A percentile compares a stretch with the other conserved stretches of the same genome.
phyloP scores from a whole-genome alignment of 352 stramenopile genomes.

The Elongisporangium prolatum region DNA sequence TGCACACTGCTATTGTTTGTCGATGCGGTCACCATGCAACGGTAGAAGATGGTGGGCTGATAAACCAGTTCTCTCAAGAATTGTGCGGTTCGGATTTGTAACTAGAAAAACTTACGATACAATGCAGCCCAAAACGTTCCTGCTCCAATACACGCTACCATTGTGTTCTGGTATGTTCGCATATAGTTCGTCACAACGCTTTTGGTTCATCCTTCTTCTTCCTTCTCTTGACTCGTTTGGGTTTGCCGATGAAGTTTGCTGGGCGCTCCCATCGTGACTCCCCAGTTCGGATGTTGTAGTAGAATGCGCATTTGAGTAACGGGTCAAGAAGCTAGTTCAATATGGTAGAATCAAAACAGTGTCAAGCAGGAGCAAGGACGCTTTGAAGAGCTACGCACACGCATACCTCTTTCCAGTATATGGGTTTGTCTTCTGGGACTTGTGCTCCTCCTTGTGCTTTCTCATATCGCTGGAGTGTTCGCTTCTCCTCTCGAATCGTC shows the following conservation, averaged over 20 bases:
- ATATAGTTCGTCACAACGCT: not conserved
- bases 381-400: not conserved
- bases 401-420: slow-evolving; percentile 68
- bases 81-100: slow-evolving; percentile 20
- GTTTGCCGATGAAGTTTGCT: slow-evolving; percentile 19
- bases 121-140: no score
- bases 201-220: slow-evolving; percentile 15
- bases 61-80: slow-evolving; percentile 9
- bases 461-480: slow-evolving; percentile 25
- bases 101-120: no score
- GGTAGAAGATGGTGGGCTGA: slow-evolving; percentile 19
- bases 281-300: slow-evolving; percentile 67
- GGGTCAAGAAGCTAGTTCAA: slow-evolving; percentile 37
- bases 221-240: slow-evolving; percentile 11
- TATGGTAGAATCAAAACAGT: slow-evolving; percentile 1
- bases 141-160: no score
- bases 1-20: slow-evolving; percentile 27
- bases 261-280: slow-evolving; percentile 60
- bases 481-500: slow-evolving; percentile 26
- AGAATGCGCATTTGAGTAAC: slow-evolving; percentile 37
- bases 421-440: slow-evolving; percentile 39
- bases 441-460: slow-evolving; percentile 25
- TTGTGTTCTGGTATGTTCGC: no score
- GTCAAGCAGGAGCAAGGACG: not conserved
- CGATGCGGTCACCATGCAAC: no score